phyloP scores from a whole-genome alignment of 2,329 filamentous ascomycete genomes.

The Tolypocladium tundrense region DNA sequence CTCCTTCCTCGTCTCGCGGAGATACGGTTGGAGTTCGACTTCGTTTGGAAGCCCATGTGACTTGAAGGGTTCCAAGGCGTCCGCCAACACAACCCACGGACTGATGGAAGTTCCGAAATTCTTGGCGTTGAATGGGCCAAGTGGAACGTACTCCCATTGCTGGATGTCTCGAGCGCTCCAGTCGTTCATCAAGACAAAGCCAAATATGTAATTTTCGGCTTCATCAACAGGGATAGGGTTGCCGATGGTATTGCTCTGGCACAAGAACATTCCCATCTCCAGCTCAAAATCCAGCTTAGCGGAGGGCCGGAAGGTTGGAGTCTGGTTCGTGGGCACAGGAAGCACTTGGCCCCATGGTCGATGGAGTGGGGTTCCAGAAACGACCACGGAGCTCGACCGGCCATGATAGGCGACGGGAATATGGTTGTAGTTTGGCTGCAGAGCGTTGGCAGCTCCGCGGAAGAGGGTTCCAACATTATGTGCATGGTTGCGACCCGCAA shows the following conservation, averaged over 20 bases:
- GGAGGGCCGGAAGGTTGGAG: neutral
- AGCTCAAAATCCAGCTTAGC: conserved; percentile 62
- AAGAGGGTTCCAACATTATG: conserved; percentile 61
- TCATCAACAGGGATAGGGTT: conserved; percentile 52
- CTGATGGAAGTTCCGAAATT: conserved; percentile 50
- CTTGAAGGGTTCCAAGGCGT: conserved; percentile 35
- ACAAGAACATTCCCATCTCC: conserved; percentile 68
- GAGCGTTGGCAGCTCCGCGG: conserved; percentile 60
- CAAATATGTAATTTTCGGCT: conserved; percentile 63
- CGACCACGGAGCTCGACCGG: conserved; percentile 63
- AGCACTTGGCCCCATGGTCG: conserved; percentile 68
- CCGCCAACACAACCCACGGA: conserved; percentile 53
- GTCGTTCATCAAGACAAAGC: conserved; percentile 54
- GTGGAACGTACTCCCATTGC: conserved; percentile 48
- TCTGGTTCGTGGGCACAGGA: conserved; percentile 46
- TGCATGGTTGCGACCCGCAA: conserved; percentile 69
- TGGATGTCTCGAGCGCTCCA: conserved; percentile 56
- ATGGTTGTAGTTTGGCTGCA: conserved; percentile 77
- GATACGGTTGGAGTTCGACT: conserved; percentile 23
- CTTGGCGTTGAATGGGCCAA: conserved; percentile 54
- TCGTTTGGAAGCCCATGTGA: conserved; percentile 19
- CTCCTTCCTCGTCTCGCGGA: conserved; percentile 44
- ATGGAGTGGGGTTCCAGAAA: conserved; percentile 62
- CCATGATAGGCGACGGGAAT: conserved; percentile 76
- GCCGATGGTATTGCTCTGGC: conserved; percentile 54